A percentile compares a stretch with the other conserved stretches of the same genome.
Evolutionary conservation across 2,329 filamentous ascomycete species (phyloP).

Genomic region (Sporothrix variecibatus): DNA sequence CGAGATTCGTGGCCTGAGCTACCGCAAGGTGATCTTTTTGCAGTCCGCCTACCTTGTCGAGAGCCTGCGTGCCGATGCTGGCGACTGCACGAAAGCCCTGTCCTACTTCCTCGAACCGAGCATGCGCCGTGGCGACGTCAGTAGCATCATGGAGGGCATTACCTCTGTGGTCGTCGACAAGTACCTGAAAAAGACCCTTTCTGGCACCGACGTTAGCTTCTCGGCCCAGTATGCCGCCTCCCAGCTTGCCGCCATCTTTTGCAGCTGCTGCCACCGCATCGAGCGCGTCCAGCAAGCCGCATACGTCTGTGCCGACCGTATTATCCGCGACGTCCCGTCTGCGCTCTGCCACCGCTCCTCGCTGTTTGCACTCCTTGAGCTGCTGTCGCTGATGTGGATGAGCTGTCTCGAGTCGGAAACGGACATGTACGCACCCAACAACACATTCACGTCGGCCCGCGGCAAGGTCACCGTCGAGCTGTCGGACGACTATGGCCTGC

Average conservation of each 20-base stretch:
- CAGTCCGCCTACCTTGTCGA: constrained; percentile 90
- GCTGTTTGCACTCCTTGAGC: constrained; percentile 87
- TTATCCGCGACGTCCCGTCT: constrained; percentile 82
- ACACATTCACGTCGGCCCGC: constrained; percentile 74
- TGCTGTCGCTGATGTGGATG: constrained; percentile 91
- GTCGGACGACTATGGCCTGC: constrained; percentile 88
- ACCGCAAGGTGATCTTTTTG: constrained; percentile 88
- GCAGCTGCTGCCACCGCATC: constrained; percentile 90
- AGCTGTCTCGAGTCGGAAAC: constrained; percentile 93
- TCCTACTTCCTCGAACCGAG: constrained; percentile 95
- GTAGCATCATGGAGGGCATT: constrained; percentile 65
- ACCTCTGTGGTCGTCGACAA: constrained; percentile 70
- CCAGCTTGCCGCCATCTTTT: constrained; percentile 83
- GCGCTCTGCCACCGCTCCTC: constrained; percentile 87
- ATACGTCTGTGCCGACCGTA: constrained; percentile 77
- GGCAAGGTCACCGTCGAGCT: constrained; percentile 82
- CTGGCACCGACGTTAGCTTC: constrained; percentile 72
- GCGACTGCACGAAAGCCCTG: constrained; percentile 86
- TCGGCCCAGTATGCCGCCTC: constrained; percentile 89
- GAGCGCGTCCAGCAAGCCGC: constrained; percentile 88
- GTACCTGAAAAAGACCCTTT: constrained; percentile 75
- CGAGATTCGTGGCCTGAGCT: constrained; percentile 80
- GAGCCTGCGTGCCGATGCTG: constrained; percentile 78
- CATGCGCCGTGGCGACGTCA: constrained; percentile 65
- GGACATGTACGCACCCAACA: constrained; percentile 86